Evolutionary conservation across 129 eudicot genomes (phyloP).

Genomic region (Glebionis coronaria): DNA sequence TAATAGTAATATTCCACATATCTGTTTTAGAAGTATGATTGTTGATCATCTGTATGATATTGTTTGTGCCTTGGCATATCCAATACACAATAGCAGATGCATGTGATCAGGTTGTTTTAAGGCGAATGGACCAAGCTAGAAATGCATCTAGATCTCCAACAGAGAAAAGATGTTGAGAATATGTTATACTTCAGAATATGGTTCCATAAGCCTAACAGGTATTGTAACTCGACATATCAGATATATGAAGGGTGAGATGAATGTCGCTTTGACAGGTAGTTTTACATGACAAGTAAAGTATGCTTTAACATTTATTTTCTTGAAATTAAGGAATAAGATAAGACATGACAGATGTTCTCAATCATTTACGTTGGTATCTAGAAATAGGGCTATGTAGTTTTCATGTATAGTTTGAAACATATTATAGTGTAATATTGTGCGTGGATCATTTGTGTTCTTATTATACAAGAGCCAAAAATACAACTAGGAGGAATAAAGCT

Average conservation of each 20-base stretch:
- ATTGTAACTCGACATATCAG: slow-evolving; percentile 29
- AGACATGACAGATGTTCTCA: neutral
- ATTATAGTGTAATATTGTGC: too few species aligned
- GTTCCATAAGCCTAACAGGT: slow-evolving; percentile 2
- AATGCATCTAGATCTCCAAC: slow-evolving; percentile 22
- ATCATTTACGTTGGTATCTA: too few species aligned
- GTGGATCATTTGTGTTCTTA: too few species aligned
- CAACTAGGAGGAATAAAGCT: too few species aligned
- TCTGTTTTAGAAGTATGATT: too few species aligned
- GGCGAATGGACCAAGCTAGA: neutral
- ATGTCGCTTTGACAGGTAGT: neutral
- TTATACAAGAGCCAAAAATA: too few species aligned
- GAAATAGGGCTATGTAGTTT: too few species aligned
- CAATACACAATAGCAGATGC: too few species aligned
- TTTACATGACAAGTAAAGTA: neutral
- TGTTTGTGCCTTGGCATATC: too few species aligned
- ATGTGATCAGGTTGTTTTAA: neutral
- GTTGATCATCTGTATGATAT: too few species aligned
- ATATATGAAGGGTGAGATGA: neutral
- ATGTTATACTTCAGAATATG: slow-evolving; percentile 6
- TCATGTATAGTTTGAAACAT: too few species aligned
- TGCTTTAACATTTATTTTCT: neutral
- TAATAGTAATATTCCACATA: too few species aligned
- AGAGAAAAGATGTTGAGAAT: neutral
- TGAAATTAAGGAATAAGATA: slow-evolving; percentile 6